A percentile compares a stretch with the other conserved stretches of the same genome.
These are phyloP conservation scores for Forsythia viridissima DNA, from an alignment of 257 asterid species.

Conservation along the genomic window DNA sequence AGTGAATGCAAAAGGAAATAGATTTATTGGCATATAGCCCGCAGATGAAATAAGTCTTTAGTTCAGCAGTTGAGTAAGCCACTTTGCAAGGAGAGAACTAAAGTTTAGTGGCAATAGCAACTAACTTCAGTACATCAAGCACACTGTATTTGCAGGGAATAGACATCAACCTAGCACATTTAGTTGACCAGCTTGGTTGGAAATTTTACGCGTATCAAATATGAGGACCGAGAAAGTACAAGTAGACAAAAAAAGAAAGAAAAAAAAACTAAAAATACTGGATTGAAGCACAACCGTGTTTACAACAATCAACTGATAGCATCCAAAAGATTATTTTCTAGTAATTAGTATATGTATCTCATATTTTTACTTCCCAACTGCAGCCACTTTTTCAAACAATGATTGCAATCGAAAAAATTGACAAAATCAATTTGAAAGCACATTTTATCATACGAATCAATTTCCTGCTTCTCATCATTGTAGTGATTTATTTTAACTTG, in stretches of 20 bases:
- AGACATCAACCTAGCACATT: background rate
- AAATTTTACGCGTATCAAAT: background rate
- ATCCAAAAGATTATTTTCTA: too few species aligned
- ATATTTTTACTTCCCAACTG: too few species aligned
- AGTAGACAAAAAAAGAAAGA: too few species aligned
- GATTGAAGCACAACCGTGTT: too few species aligned
- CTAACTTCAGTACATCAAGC: slow-evolving; percentile 6
- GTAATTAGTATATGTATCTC: too few species aligned
- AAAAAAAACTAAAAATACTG: too few species aligned
- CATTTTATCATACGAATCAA: background rate
- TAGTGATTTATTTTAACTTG: background rate
- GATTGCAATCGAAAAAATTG: background rate
- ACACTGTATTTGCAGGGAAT: background rate
- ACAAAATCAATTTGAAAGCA: background rate
- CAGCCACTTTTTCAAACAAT: background rate
- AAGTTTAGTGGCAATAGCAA: slow-evolving; percentile 3
- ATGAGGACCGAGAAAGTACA: too few species aligned
- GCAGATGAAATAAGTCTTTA: too few species aligned
- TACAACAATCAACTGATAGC: too few species aligned
- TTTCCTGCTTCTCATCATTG: background rate
- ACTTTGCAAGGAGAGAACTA: background rate
- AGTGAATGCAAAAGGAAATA: background rate
- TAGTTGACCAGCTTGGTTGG: background rate
- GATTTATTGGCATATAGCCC: background rate
- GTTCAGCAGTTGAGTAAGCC: background rate